Evolutionary conservation across 2,329 filamentous ascomycete genomes (phyloP), one percentile per base, ranked within the genome.

Genomic region (Parastagonospora avenae): DNA sequence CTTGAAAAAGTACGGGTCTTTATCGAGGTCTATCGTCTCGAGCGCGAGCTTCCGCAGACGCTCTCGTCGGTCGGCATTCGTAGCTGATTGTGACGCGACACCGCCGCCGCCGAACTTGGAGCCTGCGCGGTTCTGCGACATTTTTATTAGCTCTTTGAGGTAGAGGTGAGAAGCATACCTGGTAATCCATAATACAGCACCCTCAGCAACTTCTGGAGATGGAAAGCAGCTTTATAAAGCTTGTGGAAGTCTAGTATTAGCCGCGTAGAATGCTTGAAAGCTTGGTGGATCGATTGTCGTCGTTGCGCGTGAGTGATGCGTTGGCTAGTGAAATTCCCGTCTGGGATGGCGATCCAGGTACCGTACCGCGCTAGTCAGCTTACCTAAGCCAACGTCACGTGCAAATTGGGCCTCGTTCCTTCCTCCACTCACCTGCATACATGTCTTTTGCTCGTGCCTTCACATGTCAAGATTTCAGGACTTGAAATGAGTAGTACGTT

Each of bases 1-100:
- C 76, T 96, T 96, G 87, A 99, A 99, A 82, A 97, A 97, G 84
- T 97, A 99, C 0, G 94, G 94, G 79, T 99, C 94, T 79, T 97
- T 97, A 79, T 97, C 94, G 57, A 97, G 90, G 80, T 97, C 93
- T 82, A 99, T 99, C 48, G 92, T 95, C 79, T 99, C 94, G 70
- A 99, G 90, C 51, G 94, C 94, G 71, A 99, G 92, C 80, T 97
- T 97, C 76, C 93, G 92, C 33, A 99, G 88, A 58, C 94, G 92
- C 77, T 99, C 94, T 73, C 94, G 91, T 52, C 94, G 91, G 83
- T 97, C 94, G 60, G 94, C 93, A 76, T 97, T 97, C 57, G 92
- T 96, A 52, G 92, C 91, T 67, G 89, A 92, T 70, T 91, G 86
- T 5, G 92, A 97, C 74, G 94, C 94, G 65, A 97, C 92, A 75